These are phyloP conservation scores for Aspergillus sp. DNA, from an alignment of 2,329 filamentous ascomycete species.

Conservation along the genomic window DNA sequence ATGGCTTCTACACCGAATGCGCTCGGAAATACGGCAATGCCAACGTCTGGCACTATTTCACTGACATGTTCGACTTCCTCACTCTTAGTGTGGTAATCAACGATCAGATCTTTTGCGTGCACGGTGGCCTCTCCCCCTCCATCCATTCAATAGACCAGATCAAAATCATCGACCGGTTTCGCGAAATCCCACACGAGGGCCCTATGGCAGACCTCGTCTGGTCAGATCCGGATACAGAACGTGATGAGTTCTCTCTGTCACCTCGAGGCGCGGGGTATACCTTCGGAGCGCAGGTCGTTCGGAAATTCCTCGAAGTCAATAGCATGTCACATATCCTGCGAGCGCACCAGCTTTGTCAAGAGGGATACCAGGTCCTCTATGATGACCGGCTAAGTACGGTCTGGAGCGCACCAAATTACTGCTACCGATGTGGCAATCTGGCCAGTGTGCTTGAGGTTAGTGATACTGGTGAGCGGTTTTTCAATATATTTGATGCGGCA, in stretches of 20 bases:
- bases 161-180: constrained; percentile 98
- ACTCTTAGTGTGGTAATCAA: constrained; percentile 97
- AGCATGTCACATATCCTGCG: constrained; percentile 96
- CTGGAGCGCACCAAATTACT: constrained; percentile 97
- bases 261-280: constrained; percentile 95
- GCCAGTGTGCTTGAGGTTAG: constrained; percentile 96
- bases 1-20: constrained; percentile 98
- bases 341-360: constrained; percentile 97
- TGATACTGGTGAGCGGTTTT: constrained; percentile 87
- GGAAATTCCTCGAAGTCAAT: constrained; percentile 97
- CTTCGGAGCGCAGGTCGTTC: constrained; percentile 95
- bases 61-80: constrained; percentile 99
- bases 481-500: constrained; percentile 96
- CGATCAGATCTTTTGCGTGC: constrained; percentile 98
- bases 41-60: constrained; percentile 99
- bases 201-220: constrained; percentile 99
- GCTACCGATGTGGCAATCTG: constrained; percentile 94
- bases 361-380: constrained; percentile 95
- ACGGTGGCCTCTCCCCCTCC: constrained; percentile 83
- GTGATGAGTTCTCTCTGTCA: constrained; percentile 93
- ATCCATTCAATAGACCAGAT: constrained; percentile 99
- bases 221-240: constrained; percentile 96
- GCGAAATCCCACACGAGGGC: constrained; percentile 96
- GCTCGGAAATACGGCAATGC: constrained; percentile 97
- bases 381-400: constrained; percentile 93